Base-by-base conservation (phyloP, 208 protist species). In the Leishmania braziliensis region DNA sequence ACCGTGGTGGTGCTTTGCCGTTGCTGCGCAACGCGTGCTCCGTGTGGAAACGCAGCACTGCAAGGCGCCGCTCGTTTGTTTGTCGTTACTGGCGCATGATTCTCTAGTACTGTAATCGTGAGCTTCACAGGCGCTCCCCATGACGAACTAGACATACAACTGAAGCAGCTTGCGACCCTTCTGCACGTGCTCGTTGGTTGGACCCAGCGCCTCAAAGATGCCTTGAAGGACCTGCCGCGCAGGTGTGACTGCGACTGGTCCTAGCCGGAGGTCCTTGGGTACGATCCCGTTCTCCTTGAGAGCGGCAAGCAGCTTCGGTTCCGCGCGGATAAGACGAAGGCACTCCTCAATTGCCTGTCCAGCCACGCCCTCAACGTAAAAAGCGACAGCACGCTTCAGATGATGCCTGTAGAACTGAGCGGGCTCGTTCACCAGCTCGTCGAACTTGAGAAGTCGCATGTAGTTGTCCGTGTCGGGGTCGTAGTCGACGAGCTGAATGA, bases 391-490 rank as follows among this genome's bases (percentile, higher is more conserved):
- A 33, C 94, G 84, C 82, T 96, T 96, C 14, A 97, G 78, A 75
- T 89, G 91, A 36, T 88, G 83, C 46, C 78, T 80, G 81, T 97
- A 97, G 75, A 97, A 93, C 48, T 84, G 66, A 8, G 83, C 91
- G 0, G 92, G 89, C 65, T 95, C 91, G 43, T 85, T 81, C 8
- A 84, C 81, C n/a, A 95, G 81, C 58, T 95, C 88, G 66, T 95
- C 91, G 75, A 90, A 94, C 74, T 90, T 95, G 56, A 97, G 82
- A 6, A 97, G 84, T 5, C 80, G 91, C 60, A 92, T 77, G 75
- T 95, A 96, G 79, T 86, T 95, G 79, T 97, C 94, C 77, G 90
- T 95, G 43, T 94, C 90, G 23, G 93, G 83, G 43, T 93, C 90
- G 78, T 92, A 96, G 43, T 89, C 86, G 0, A 88, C 84, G 29